phyloP scores from a whole-genome alignment of 345 rosid species.

The Psidium friedrichsthalianum region DNA sequence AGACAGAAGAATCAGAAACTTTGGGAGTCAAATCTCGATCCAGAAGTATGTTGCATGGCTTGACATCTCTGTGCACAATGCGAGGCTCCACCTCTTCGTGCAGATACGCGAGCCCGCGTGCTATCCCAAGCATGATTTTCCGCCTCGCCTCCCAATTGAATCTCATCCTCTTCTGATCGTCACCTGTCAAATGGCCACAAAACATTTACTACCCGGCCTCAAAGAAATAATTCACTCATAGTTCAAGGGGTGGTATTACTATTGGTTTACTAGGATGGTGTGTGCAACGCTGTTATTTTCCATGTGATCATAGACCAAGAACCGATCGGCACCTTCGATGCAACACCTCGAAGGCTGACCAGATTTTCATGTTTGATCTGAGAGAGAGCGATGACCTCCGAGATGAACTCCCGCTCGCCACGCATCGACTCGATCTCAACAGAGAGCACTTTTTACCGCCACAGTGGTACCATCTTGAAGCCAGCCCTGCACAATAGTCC shows the following conservation, averaged over 20 bases:
- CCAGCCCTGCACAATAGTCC: slow-evolving; percentile 19
- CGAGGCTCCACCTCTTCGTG: slow-evolving; percentile 43
- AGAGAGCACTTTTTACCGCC: slow-evolving; percentile 44
- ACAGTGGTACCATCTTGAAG: slow-evolving; percentile 27
- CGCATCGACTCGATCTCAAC: slow-evolving; percentile 42
- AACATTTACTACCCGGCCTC: not conserved
- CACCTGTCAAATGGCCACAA: slow-evolving; percentile 18
- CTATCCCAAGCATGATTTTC: slow-evolving; percentile 35
- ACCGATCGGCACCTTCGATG: slow-evolving; percentile 33
- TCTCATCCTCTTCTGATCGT: slow-evolving; percentile 29
- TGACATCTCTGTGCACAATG: slow-evolving; percentile 55
- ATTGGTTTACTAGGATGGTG: slow-evolving; percentile 22
- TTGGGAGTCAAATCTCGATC: slow-evolving; percentile 37
- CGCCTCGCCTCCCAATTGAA: slow-evolving; percentile 35
- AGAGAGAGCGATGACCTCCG: slow-evolving; percentile 42
- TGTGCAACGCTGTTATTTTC: slow-evolving; percentile 43
- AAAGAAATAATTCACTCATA: not conserved
- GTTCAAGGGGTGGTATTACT: not conserved
- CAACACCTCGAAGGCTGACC: slow-evolving; percentile 44
- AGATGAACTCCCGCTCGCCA: slow-evolving; percentile 50
- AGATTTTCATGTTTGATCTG: slow-evolving; percentile 40
- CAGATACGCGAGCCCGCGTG: slow-evolving; percentile 42
- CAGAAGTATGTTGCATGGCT: slow-evolving; percentile 47
- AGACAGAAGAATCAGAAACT: slow-evolving; percentile 55
- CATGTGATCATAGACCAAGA: slow-evolving; percentile 49